phyloP scores from a whole-genome alignment of 768 basidiomycete species.

The Lactarius trivialis region DNA sequence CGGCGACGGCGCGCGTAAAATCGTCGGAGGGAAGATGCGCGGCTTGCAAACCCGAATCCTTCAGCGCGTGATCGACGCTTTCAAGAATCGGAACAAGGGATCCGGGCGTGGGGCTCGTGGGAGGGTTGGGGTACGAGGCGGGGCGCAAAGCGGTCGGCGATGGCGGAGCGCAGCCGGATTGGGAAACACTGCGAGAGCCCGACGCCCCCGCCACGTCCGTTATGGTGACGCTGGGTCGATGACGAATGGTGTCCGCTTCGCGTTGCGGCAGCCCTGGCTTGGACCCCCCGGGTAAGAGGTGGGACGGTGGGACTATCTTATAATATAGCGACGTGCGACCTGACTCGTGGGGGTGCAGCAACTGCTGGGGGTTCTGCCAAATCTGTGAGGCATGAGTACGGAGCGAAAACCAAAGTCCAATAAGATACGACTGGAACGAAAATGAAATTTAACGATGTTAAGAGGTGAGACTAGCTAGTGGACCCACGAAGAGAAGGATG shows the following conservation, averaged over 20 bases:
- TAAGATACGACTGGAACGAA: constrained; percentile 74
- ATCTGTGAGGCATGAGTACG: constrained; percentile 97
- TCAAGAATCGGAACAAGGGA: constrained; percentile 63
- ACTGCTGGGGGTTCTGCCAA: constrained; percentile 94
- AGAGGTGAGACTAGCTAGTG: constrained; percentile 1
- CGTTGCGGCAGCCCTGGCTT: constrained; percentile 14
- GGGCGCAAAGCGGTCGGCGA: constrained; percentile 28
- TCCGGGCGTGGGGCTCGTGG: constrained; percentile 29
- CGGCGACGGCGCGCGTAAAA: constrained; percentile 89
- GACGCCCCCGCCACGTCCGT: constrained; percentile 4
- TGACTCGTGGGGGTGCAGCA: constrained; percentile 46
- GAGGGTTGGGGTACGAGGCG: constrained; percentile 48
- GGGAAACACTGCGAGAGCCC: constrained; percentile 1
- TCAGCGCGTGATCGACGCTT: constrained; percentile 72
- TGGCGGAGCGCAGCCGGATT: background rate
- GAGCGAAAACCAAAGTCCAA: constrained; percentile 98
- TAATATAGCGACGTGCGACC: constrained; percentile 63
- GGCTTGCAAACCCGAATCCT: constrained; percentile 44
- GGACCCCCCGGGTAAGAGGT: constrained; percentile 26
- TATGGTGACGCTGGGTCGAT: constrained; percentile 43
- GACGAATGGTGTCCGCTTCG: constrained; percentile 28
- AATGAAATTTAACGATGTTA: constrained; percentile 10
- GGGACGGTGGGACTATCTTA: constrained; percentile 39
- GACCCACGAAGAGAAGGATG: constrained; percentile 81
- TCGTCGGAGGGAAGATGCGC: constrained; percentile 72